A percentile compares a stretch with the other conserved stretches of the same genome.
phyloP scores from a whole-genome alignment of 108 stramenopile genomes.

The Skeletonema costatum region DNA sequence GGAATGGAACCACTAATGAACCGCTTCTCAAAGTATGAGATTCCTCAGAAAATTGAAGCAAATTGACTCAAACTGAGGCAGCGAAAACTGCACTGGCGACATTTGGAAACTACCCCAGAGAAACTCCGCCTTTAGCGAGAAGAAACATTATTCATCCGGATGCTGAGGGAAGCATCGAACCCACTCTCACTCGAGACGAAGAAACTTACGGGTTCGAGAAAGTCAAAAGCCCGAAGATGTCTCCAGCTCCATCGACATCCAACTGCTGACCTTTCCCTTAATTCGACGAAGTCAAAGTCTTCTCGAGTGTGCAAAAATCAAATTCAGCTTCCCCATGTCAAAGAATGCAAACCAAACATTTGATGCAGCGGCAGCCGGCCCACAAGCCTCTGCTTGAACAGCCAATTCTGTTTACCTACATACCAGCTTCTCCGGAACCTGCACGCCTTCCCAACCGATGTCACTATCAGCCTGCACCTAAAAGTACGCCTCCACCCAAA shows the following conservation, averaged over 20 bases:
- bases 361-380: slow-evolving; percentile 1
- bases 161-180: slow-evolving; percentile 15
- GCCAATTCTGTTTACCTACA: no score
- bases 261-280: slow-evolving; percentile 12
- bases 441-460: slow-evolving; percentile 9
- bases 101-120: slow-evolving; percentile 79
- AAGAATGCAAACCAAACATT: slow-evolving; percentile 63
- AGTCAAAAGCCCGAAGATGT: slow-evolving; percentile 8
- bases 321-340: slow-evolving; percentile 55
- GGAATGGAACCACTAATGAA: slow-evolving; percentile 27
- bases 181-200: background rate
- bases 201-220: slow-evolving; percentile 1
- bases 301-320: slow-evolving; percentile 8
- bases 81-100: slow-evolving; percentile 63
- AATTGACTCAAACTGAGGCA: slow-evolving; percentile 49
- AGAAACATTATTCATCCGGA: slow-evolving; percentile 45
- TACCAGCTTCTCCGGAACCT: no score
- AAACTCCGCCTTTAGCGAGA: slow-evolving; percentile 55
- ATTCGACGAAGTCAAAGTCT: slow-evolving; percentile 5
- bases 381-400: no score
- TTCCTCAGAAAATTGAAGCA: slow-evolving; percentile 57
- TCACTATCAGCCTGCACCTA: no score
- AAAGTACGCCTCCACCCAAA: no score
- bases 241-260: slow-evolving; percentile 11
- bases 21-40: slow-evolving; percentile 31